Percentiles rank a stretch among this genome's conserved stretches.
Conservation (phyloP, 2,329 filamentous ascomycete genomes). For the Lecanosticta acicola region DNA sequence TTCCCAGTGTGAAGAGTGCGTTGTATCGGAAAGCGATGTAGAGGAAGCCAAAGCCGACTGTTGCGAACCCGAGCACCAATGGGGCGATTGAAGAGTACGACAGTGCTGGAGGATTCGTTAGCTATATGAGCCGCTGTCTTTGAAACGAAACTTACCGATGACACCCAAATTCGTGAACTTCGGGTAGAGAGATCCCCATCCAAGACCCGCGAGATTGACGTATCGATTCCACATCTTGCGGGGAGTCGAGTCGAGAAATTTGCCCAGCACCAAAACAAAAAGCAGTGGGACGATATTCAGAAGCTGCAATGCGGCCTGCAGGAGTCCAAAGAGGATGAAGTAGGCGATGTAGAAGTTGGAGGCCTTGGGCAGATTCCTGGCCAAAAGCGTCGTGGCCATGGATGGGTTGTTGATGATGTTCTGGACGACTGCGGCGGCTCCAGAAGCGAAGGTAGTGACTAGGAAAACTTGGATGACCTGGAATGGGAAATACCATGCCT, state of each 20-base stretch:
- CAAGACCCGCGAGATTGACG: conserved; percentile 35
- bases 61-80: conserved; percentile 41
- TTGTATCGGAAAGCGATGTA: conserved; percentile 46
- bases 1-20: conserved; percentile 43
- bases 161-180: conserved; percentile 39
- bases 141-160: conserved; percentile 22
- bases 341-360: conserved; percentile 36
- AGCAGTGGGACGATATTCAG: conserved; percentile 28
- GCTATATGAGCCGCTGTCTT: neutral
- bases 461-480: conserved; percentile 38
- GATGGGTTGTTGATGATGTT: conserved; percentile 30
- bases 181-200: conserved; percentile 42
- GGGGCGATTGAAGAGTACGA: conserved; percentile 44
- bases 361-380: conserved; percentile 32
- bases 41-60: conserved; percentile 39
- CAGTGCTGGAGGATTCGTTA: conserved; percentile 28
- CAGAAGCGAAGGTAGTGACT: conserved; percentile 33
- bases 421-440: conserved; percentile 25
- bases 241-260: conserved; percentile 37
- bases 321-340: conserved; percentile 33
- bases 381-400: conserved; percentile 26
- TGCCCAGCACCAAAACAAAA: conserved; percentile 27
- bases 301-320: conserved; percentile 23
- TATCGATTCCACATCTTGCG: conserved; percentile 42
- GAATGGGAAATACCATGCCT: conserved; percentile 36